Evolutionary conservation across 1,139 yeast species (phyloP).

Genomic region (Yamadazyma membranifaciens): DNA sequence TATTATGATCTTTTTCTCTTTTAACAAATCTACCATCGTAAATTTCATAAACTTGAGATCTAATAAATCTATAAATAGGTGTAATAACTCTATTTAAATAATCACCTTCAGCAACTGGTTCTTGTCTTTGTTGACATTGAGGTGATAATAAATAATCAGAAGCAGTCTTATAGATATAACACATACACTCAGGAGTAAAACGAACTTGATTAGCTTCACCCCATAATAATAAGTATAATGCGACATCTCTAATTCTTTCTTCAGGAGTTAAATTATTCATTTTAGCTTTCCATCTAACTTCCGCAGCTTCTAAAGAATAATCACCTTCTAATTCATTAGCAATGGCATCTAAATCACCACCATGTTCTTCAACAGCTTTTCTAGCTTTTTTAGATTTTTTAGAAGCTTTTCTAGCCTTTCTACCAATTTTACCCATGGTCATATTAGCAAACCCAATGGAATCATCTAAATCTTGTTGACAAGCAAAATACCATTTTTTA

Average conservation of each 20-base stretch:
- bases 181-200: constrained; percentile 88
- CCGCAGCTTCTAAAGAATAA: constrained; percentile 57
- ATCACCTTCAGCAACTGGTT: constrained; percentile 95
- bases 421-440: constrained; percentile 70
- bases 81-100: constrained; percentile 88
- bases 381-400: constrained; percentile 64
- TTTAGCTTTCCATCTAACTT: constrained; percentile 51
- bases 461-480: constrained; percentile 41
- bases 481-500: constrained; percentile 45
- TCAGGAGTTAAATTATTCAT: constrained; percentile 48
- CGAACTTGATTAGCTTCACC: constrained; percentile 98
- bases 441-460: constrained; percentile 51
- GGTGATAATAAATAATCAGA: constrained; percentile 85
- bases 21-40: constrained; percentile 93
- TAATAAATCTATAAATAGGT: constrained; percentile 84
- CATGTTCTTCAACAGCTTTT: constrained; percentile 51
- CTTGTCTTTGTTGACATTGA: constrained; percentile 84
- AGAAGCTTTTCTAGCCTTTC: constrained; percentile 49
- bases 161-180: constrained; percentile 93
- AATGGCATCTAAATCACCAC: constrained; percentile 50
- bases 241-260: constrained; percentile 88
- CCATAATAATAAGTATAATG: constrained; percentile 90
- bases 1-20: constrained; percentile 95
- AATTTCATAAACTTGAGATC: constrained; percentile 94
- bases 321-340: constrained; percentile 86